These are phyloP conservation scores for Barnettozyma californica DNA, from an alignment of 805 yeast genomes.

Conservation along the genomic window DNA sequence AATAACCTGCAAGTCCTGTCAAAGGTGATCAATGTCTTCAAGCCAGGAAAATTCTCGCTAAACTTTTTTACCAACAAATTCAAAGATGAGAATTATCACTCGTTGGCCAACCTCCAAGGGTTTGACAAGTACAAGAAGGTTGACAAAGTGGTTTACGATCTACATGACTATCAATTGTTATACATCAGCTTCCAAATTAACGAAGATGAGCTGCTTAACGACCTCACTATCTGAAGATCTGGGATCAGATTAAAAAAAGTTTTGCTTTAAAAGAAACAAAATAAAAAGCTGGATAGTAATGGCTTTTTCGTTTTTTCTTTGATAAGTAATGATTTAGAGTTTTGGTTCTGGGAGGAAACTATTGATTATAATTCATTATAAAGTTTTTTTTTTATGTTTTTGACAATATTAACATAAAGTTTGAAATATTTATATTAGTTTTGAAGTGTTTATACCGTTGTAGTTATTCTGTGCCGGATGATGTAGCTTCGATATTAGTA, in stretches of 20 bases:
- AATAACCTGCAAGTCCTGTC: constrained; percentile 50
- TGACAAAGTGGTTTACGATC: constrained; percentile 69
- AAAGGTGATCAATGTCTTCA: constrained; percentile 58
- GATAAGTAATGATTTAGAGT: constrained; percentile 14
- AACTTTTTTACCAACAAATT: constrained; percentile 39
- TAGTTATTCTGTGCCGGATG: neutral
- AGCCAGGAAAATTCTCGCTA: constrained; percentile 70
- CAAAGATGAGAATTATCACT: constrained; percentile 29
- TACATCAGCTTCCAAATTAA: constrained; percentile 57
- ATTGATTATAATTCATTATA: constrained; percentile 13
- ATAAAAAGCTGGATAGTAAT: constrained; percentile 9
- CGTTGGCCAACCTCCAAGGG: constrained; percentile 29
- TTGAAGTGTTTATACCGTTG: neutral
- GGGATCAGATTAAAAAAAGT: constrained; percentile 1
- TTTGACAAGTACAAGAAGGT: constrained; percentile 50
- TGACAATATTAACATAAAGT: constrained; percentile 5
- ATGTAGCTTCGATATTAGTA: neutral
- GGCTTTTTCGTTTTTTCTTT: constrained; percentile 17
- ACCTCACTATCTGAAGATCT: constrained; percentile 6
- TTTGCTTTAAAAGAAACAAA: constrained; percentile 12
- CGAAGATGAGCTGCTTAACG: constrained; percentile 19
- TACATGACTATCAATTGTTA: constrained; percentile 66
- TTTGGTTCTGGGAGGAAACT: constrained; percentile 14
- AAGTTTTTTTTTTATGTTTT: constrained; percentile 18
- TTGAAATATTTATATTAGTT: neutral